Percentiles rank a stretch among this genome's conserved stretches.
phyloP scores from a whole-genome alignment of 164 flowering plant species.

The Saururus chinensis region DNA sequence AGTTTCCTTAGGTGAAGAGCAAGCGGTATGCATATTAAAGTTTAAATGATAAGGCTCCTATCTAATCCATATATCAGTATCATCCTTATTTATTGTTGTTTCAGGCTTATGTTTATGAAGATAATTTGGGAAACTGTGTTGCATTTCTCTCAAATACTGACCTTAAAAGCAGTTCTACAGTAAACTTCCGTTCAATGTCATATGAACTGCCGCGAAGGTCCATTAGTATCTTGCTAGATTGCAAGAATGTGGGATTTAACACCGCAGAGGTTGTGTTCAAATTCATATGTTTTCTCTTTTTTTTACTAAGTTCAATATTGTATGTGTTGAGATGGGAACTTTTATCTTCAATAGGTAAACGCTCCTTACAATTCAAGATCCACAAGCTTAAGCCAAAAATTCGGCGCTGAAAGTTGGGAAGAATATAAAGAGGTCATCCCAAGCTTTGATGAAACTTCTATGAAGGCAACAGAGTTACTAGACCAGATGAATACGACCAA shows the following conservation, averaged over 20 bases:
- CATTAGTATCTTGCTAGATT: slow-evolving; percentile 74
- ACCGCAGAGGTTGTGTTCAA: slow-evolving; percentile 76
- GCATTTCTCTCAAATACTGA: slow-evolving; percentile 61
- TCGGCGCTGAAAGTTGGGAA: slow-evolving; percentile 25
- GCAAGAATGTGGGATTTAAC: slow-evolving; percentile 59
- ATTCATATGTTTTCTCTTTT: neutral
- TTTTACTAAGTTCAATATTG: too few species aligned
- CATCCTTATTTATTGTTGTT: neutral
- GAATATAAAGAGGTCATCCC: slow-evolving; percentile 26
- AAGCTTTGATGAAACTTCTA: slow-evolving; percentile 16
- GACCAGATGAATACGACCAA: slow-evolving; percentile 45
- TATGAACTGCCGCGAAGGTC: slow-evolving; percentile 48
- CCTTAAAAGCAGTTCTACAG: slow-evolving; percentile 4
- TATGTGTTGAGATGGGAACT: neutral
- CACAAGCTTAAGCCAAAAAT: slow-evolving; percentile 2
- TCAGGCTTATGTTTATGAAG: slow-evolving; percentile 57
- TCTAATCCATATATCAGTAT: neutral
- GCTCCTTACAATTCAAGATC: slow-evolving; percentile 31
- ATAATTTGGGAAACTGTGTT: slow-evolving; percentile 37
- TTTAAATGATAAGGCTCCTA: neutral
- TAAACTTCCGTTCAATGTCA: slow-evolving; percentile 26
- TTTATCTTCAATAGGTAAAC: slow-evolving; percentile 31
- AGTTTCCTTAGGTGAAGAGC: slow-evolving; percentile 28
- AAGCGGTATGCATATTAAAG: slow-evolving; percentile 24
- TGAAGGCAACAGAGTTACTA: slow-evolving; percentile 17